Conservation (phyloP, 257 asterid genomes). For the Striga asiatica region DNA sequence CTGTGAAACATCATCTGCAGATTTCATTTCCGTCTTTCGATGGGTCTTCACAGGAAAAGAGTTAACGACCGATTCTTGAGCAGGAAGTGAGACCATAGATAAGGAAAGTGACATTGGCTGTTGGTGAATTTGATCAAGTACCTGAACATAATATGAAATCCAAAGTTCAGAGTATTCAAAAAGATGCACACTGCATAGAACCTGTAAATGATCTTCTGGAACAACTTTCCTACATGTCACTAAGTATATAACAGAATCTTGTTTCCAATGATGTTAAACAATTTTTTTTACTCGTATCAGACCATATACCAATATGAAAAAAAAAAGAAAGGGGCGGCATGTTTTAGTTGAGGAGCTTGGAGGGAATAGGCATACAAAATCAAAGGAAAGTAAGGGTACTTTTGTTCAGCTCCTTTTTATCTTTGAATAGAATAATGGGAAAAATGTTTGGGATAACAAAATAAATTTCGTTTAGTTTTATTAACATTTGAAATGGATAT, state of each 20-base stretch:
- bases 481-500: neutral
- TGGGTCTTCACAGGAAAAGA: slow-evolving; percentile 71
- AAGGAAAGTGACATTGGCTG: slow-evolving; percentile 73
- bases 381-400: neutral
- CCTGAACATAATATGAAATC: slow-evolving; percentile 30
- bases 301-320: neutral
- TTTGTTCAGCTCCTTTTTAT: neutral
- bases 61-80: slow-evolving; percentile 82
- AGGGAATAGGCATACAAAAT: neutral
- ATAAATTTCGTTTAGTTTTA: too few species aligned
- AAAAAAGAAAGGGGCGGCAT: neutral
- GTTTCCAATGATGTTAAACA: too few species aligned
- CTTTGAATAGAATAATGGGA: neutral
- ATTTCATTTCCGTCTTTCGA: slow-evolving; percentile 33
- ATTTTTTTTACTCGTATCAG: neutral
- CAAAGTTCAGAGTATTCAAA: neutral
- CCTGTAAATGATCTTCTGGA: too few species aligned
- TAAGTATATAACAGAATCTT: too few species aligned
- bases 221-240: too few species aligned
- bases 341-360: neutral
- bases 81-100: slow-evolving; percentile 70
- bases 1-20: slow-evolving; percentile 45
- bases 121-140: slow-evolving; percentile 85
- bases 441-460: neutral
- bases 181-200: neutral